Conservation (phyloP, 352 stramenopile species). For the Globisporangium abappressorium region DNA sequence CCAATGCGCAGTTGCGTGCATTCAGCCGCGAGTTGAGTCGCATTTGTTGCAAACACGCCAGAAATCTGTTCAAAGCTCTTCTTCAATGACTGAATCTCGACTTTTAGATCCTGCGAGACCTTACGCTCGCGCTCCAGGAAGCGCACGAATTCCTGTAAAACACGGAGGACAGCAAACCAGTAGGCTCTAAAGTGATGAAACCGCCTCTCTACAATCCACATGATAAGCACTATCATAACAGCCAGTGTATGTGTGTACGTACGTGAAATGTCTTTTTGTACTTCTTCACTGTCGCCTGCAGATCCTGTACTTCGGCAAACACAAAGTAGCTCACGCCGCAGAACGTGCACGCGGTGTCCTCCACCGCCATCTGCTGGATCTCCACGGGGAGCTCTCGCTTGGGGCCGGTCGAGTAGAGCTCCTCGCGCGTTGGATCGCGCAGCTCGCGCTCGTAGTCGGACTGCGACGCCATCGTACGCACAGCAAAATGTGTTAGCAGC, state of each 20-base stretch:
- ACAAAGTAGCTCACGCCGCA: constrained; percentile 87
- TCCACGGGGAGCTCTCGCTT: constrained; percentile 52
- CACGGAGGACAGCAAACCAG: neutral
- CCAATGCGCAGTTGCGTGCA: constrained; percentile 13
- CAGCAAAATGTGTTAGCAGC: neutral
- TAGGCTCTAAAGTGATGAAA: neutral
- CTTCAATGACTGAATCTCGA: constrained; percentile 39
- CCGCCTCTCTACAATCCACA: neutral
- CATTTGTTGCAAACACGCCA: constrained; percentile 11
- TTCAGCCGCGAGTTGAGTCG: constrained; percentile 26
- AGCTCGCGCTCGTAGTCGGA: neutral
- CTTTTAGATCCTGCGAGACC: constrained; percentile 33
- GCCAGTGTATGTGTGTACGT: neutral
- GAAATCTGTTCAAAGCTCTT: constrained; percentile 31
- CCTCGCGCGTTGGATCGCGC: constrained; percentile 31
- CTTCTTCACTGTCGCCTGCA: constrained; percentile 64
- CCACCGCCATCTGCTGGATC: constrained; percentile 61
- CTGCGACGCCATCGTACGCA: constrained; percentile 13
- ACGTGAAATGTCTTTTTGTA: constrained; percentile 75
- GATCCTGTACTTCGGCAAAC: constrained; percentile 75
- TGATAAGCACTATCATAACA: neutral
- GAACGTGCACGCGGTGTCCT: constrained; percentile 82
- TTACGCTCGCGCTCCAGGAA: constrained; percentile 65
- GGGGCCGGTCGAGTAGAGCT: constrained; percentile 57
- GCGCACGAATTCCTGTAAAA: constrained; percentile 48